Evolutionary conservation across 176 grass and related monocot species (phyloP).

Genomic region (Juncus effusus): DNA sequence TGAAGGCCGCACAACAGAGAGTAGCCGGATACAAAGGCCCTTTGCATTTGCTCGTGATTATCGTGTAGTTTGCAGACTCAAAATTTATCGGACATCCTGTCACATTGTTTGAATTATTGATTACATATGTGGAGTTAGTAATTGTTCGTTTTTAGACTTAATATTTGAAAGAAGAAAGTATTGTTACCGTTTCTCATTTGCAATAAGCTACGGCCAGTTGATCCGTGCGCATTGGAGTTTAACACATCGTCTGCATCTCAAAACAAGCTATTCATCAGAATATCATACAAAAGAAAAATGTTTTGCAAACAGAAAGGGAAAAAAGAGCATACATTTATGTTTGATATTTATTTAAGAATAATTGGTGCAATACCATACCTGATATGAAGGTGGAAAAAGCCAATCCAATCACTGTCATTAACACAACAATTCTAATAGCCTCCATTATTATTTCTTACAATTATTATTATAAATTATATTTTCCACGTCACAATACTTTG

Average conservation of each 20-base stretch:
- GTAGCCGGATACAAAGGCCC: constrained; percentile 45
- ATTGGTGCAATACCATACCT: not conserved
- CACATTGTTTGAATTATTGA: not conserved
- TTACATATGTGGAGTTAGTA: not conserved
- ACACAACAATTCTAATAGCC: constrained; percentile 20
- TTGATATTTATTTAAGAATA: not conserved
- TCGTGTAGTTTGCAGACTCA: constrained; percentile 65
- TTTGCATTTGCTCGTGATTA: constrained; percentile 74
- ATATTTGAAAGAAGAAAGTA: not conserved
- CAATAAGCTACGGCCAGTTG: constrained; percentile 21
- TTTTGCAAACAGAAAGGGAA: not conserved
- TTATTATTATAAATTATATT: not conserved
- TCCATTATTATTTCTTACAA: constrained; percentile 7
- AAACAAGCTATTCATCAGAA: not conserved
- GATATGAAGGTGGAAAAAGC: constrained; percentile 14
- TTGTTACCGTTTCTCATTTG: constrained; percentile 18
- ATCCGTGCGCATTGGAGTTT: not conserved
- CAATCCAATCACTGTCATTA: constrained; percentile 23
- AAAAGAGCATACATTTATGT: too few relatives aligned
- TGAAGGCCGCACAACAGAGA: constrained; percentile 45
- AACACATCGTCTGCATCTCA: constrained; percentile 15
- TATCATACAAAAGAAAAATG: not conserved
- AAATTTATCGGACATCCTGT: constrained; percentile 58
- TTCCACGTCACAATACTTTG: too few relatives aligned
- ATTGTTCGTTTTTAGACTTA: too few relatives aligned